Percentiles rank a stretch among this genome's conserved stretches.
Evolutionary conservation across 257 asterid species (phyloP).

Genomic region (Gentiana dahurica): DNA sequence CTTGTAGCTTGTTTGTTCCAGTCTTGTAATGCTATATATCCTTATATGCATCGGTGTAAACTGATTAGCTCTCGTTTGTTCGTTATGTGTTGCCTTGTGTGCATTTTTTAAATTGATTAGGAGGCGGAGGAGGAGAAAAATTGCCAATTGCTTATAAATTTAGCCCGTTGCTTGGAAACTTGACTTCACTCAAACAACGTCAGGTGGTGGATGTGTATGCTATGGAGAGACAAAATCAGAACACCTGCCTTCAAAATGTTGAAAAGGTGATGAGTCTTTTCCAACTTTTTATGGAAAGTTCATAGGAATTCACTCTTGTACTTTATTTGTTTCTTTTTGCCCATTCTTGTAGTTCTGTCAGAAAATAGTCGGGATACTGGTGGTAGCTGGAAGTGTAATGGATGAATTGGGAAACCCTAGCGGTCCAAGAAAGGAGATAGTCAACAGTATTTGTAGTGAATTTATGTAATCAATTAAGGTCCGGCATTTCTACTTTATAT

Average conservation of each 20-base stretch:
- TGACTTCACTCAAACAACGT: no score
- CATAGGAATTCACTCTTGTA: neutral
- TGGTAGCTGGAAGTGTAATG: conserved; percentile 85
- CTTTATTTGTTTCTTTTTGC: neutral
- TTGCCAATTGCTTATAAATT: no score
- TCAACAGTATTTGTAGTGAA: conserved; percentile 65
- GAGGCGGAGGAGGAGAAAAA: no score
- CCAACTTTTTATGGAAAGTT: neutral
- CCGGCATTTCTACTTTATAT: neutral
- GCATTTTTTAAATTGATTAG: no score
- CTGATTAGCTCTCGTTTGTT: no score
- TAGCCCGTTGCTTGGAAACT: no score
- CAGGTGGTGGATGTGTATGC: conserved; percentile 8
- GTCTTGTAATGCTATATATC: no score
- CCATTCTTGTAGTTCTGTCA: conserved; percentile 9
- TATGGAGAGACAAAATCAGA: conserved; percentile 73
- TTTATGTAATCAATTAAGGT: conserved; percentile 88
- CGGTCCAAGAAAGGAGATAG: conserved; percentile 80
- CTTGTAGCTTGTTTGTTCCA: no score
- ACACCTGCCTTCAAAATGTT: conserved; percentile 70
- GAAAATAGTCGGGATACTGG: conserved; percentile 84
- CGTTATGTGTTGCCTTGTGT: no score
- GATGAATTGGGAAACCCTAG: conserved; percentile 83
- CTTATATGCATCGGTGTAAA: no score
- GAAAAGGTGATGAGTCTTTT: conserved; percentile 48